phyloP scores from a whole-genome alignment of 2,329 filamentous ascomycete genomes.

The Microcyclosporella mali region DNA sequence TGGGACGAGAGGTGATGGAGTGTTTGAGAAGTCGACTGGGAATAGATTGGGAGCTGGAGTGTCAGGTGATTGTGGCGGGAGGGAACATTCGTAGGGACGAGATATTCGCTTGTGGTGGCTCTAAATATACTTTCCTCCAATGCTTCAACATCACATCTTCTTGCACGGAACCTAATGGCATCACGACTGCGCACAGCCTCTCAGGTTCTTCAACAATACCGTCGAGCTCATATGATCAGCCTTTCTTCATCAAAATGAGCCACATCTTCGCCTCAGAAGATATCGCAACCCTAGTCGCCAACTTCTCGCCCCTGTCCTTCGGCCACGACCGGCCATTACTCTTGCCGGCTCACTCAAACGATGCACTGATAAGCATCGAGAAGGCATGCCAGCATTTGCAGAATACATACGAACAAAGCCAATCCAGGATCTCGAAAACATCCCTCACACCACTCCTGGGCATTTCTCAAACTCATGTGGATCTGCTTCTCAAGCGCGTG shows the following conservation, averaged over 20 bases:
- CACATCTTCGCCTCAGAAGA: constrained; percentile 23
- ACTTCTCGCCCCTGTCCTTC: constrained; percentile 18
- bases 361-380: constrained; percentile 12
- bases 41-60: neutral
- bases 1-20: neutral
- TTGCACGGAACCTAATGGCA: neutral
- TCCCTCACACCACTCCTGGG: constrained; percentile 5
- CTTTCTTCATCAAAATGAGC: too few species aligned
- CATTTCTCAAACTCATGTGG: constrained; percentile 3
- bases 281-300: constrained; percentile 21
- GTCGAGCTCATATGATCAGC: too few species aligned
- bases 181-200: too few species aligned
- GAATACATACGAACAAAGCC: constrained; percentile 2
- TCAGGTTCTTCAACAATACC: too few species aligned
- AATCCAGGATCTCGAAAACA: constrained; percentile 5
- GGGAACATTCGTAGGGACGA: neutral
- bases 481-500: neutral
- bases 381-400: constrained; percentile 2
- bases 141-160: neutral
- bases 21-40: neutral
- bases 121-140: neutral
- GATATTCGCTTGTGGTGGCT: neutral
- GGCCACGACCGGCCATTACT: constrained; percentile 14
- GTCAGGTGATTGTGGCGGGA: neutral
- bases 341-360: constrained; percentile 15